phyloP scores from a whole-genome alignment of 192 early-diverging fungal genomes.

The Coemansia sp. region DNA sequence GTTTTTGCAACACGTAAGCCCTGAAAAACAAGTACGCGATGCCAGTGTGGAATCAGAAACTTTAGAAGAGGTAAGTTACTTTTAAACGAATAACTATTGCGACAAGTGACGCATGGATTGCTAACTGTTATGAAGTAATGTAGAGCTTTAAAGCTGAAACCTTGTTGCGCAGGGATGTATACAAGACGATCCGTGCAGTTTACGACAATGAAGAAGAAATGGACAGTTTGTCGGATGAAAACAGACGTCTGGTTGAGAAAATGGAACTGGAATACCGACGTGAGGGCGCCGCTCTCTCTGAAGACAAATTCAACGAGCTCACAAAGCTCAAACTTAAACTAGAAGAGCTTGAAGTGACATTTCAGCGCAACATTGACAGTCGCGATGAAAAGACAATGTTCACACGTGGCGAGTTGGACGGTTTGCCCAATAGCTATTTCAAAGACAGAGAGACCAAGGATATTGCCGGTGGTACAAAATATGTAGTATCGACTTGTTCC shows the following conservation, averaged over 20 bases:
- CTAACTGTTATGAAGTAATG: background rate
- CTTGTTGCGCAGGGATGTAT: constrained; percentile 60
- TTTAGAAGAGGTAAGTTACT: constrained; percentile 20
- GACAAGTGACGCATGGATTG: background rate
- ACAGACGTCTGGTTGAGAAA: constrained; percentile 61
- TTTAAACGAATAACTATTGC: background rate
- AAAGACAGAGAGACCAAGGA: constrained; percentile 49
- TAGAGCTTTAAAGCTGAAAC: constrained; percentile 60
- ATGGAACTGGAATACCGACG: constrained; percentile 60
- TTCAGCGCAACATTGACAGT: constrained; percentile 60
- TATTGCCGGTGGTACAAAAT: constrained; percentile 57
- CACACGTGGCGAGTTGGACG: constrained; percentile 60
- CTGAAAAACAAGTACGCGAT: constrained; percentile 58
- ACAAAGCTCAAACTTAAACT: constrained; percentile 59
- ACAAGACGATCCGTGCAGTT: constrained; percentile 46
- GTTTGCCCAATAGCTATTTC: constrained; percentile 65
- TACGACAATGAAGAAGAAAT: constrained; percentile 39
- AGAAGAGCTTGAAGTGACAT: constrained; percentile 50
- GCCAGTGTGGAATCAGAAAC: constrained; percentile 61
- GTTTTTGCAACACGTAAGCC: constrained; percentile 25
- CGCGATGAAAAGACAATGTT: constrained; percentile 40
- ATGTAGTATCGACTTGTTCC: constrained; percentile 64
- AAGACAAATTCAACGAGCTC: constrained; percentile 59
- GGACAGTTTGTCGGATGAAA: constrained; percentile 54
- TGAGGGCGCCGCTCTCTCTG: constrained; percentile 62